Evolutionary conservation across 2,329 filamentous ascomycete species (phyloP), one percentile per base, ranked within the genome.

Genomic region (Aureobasidium sp.): DNA sequence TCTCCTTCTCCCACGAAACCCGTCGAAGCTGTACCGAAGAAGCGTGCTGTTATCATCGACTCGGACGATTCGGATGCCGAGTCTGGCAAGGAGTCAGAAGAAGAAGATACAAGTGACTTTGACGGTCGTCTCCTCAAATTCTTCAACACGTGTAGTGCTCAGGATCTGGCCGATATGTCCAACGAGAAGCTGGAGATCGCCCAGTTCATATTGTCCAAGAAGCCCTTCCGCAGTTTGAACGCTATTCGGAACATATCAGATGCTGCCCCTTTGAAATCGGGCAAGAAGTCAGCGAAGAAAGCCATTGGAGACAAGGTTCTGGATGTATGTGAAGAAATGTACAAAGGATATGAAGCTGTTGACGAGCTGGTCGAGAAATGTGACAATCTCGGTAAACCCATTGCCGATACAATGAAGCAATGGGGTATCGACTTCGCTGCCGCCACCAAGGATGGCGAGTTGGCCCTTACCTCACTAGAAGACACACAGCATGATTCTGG

Each of bases 111-210:
- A 6, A 60, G 74, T 17, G 70, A 73, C 31, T 70, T 83, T 42
- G 78, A 84, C 31, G 69, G 68, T 4, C 80, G 80, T 60, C 82
- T 96, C 7, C 77, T 97, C 29, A 81, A 85, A 8, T 95, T 91
- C 68, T 85, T 99, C 73, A 97, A 97, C 69, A 84, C 80, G 0
- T 94, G 89, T 70, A 84, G 84, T 5, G 76, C 84, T 10, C 82
- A 86, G 37, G 89, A 93, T 61, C 81, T 99, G 43, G 84, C 88
- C 1, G 92, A 95, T 66, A 86, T 96, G 63, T 90, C 90, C 0
- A 86, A 85, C 33, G 84, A 88, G 62, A 86, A 87, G 37, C 81
- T 87, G 65, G 83, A 85, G 6, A 80, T 86, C 49, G 85, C 92
- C 1, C 79, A 86, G 45, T 74, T 84, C 15, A 81, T 97, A 60